A percentile compares a stretch with the other conserved stretches of the same genome.
Conservation (phyloP, 148 eudicot species). For the Vaccinium vitisidaea region DNA sequence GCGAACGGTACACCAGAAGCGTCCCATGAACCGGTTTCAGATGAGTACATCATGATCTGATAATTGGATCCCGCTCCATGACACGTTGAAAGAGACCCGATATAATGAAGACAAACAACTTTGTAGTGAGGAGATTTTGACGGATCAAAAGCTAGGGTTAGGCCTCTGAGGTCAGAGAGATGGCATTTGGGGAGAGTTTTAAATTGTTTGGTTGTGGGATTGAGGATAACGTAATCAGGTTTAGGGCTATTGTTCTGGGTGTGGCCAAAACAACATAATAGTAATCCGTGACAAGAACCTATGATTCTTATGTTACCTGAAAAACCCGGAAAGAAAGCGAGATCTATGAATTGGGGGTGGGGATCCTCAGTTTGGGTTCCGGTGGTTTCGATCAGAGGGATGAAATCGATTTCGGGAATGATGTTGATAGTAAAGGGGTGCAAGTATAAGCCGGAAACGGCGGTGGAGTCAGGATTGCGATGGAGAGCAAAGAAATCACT, state of each 20-base stretch:
- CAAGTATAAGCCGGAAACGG: not conserved
- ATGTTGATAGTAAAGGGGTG: too few species aligned
- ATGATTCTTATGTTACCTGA: not conserved
- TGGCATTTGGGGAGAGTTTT: not conserved
- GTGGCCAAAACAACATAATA: not conserved
- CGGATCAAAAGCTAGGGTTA: not conserved
- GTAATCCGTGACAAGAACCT: not conserved
- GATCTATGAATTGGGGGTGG: not conserved
- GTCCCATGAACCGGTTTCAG: conserved; percentile 7
- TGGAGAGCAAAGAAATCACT: not conserved
- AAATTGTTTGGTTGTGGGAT: conserved; percentile 4
- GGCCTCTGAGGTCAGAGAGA: not conserved
- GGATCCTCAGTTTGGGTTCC: not conserved
- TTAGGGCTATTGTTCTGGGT: not conserved
- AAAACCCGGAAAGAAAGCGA: not conserved
- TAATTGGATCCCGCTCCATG: not conserved
- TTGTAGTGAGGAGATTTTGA: conserved; percentile 11
- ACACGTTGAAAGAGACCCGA: too few species aligned
- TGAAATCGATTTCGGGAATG: not conserved
- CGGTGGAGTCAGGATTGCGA: not conserved
- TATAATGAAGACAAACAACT: not conserved
- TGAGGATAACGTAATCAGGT: not conserved
- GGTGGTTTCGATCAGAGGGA: not conserved
- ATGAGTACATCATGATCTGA: conserved; percentile 11
- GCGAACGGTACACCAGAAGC: not conserved